phyloP scores from a whole-genome alignment of 495 filamentous ascomycete genomes.

The Aspergillus panamensis region DNA sequence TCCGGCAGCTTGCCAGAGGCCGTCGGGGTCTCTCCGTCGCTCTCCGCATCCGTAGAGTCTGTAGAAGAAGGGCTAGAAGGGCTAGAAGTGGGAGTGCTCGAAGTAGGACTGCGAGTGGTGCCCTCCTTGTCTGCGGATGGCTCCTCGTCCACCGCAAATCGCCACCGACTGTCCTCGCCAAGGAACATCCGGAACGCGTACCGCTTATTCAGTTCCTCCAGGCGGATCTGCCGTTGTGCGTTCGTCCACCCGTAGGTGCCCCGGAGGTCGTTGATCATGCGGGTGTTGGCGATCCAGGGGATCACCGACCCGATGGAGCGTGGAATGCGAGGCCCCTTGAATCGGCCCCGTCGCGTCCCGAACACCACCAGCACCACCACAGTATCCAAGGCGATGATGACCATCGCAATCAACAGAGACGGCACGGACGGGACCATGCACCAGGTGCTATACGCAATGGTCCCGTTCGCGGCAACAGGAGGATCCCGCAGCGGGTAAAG shows the following conservation, averaged over 20 bases:
- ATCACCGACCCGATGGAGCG: constrained; percentile 40
- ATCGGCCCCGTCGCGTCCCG: constrained; percentile 37
- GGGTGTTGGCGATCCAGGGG: constrained; percentile 41
- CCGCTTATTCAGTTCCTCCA: constrained; percentile 30
- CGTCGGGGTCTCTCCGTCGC: not conserved
- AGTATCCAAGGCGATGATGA: constrained; percentile 38
- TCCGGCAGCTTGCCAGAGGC: not conserved
- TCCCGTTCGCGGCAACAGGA: constrained; percentile 26
- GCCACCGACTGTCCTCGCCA: constrained; percentile 31
- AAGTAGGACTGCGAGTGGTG: not conserved
- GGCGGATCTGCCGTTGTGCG: constrained; percentile 30
- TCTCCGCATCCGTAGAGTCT: not conserved
- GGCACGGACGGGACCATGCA: constrained; percentile 35
- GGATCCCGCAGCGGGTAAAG: constrained; percentile 28
- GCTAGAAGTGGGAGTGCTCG: not conserved
- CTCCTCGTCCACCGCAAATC: constrained; percentile 41
- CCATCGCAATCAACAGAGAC: constrained; percentile 30
- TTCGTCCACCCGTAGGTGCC: constrained; percentile 36
- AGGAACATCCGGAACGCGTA: constrained; percentile 40
- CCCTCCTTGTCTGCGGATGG: constrained; percentile 1
- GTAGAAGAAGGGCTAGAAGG: too few relatives aligned
- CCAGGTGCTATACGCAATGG: constrained; percentile 35
- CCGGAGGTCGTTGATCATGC: constrained; percentile 37
- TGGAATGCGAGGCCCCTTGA: constrained; percentile 38
- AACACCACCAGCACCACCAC: constrained; percentile 39